phyloP scores from a whole-genome alignment of 768 basidiomycete species.

The Lactarius hatsudake region DNA sequence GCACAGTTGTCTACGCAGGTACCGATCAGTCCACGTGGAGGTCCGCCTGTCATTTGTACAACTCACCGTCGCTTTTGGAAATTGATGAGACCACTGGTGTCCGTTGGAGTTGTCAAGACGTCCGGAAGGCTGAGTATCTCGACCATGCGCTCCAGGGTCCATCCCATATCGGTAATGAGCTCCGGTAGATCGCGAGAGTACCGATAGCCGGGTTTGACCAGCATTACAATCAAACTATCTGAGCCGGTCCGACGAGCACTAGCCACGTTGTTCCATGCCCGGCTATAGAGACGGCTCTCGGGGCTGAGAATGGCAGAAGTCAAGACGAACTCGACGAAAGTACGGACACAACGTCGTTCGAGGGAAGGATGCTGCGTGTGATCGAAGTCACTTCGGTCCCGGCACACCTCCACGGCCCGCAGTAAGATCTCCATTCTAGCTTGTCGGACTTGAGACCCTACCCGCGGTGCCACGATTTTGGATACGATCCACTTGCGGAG shows the following conservation, averaged over 20 bases:
- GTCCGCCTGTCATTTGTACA: background rate
- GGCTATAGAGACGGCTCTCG: constrained; percentile 72
- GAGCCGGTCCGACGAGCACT: constrained; percentile 55
- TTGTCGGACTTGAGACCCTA: constrained; percentile 64
- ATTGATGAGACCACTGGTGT: constrained; percentile 64
- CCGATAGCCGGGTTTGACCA: constrained; percentile 45
- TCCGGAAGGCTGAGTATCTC: constrained; percentile 78
- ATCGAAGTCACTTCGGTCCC: constrained; percentile 52
- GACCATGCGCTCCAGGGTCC: constrained; percentile 78
- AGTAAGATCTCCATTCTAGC: constrained; percentile 71
- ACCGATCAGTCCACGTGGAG: constrained; percentile 24
- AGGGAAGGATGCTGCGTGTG: constrained; percentile 37
- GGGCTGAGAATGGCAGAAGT: constrained; percentile 74
- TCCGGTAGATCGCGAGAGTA: constrained; percentile 46
- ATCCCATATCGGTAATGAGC: constrained; percentile 74
- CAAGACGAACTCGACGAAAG: constrained; percentile 76
- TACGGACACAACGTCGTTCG: constrained; percentile 67
- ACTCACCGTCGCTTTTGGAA: constrained; percentile 78
- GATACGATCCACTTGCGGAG: constrained; percentile 78
- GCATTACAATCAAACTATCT: constrained; percentile 57
- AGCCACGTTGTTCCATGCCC: constrained; percentile 78
- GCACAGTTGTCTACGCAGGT: constrained; percentile 54
- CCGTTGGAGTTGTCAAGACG: constrained; percentile 52
- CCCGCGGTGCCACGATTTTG: constrained; percentile 59
- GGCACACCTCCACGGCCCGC: constrained; percentile 70